Evolutionary conservation across 768 basidiomycete species (phyloP), one percentile per base, ranked within the genome.

Genomic region (Lentinula boryana): DNA sequence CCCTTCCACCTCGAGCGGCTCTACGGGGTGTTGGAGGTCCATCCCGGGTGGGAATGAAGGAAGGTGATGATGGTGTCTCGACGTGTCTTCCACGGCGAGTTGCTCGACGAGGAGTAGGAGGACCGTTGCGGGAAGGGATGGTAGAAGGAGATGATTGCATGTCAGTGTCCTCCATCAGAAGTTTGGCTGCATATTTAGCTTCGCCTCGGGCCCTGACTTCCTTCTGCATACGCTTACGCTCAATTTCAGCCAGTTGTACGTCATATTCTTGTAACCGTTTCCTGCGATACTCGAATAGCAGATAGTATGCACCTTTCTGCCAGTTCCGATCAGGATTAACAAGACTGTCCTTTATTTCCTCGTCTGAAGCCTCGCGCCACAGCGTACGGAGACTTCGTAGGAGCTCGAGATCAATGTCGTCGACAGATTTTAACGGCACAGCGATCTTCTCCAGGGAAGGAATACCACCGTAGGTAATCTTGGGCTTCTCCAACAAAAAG

Each of bases 221-320:
- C 27, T 70, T 71, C 10, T 68, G 65, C 63, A 70, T 77, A 49
- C 69, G 70, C 64, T 70, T 74, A 54, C 71, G 44, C 66, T 69
- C 71, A 75, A 67, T 72, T 73, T 61, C 68, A 72, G 63, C 74
- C 80, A 60, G 89, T 53, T 89, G 88, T 59, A 89, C 88, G 60
- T 88, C 85, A 70, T 84, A 90, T 63, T 86, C 81, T 67, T 91
- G 88, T 46, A 92, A 70, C 59, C 87, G 85, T 65, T 81, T 84
- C 54, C 82, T 82, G 48, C 95, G 85, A 74, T 97, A 98, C 64
- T 85, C 85, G 58, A 88, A 78, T n/a, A 99, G 80, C 4, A 98
- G 76, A 68, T 91, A 87, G 72, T 99, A 99, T 52, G 98, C 91
- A 0, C 92, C 93, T 74, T 99, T 98, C 71, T 98, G 93, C 91